Evolutionary conservation across 2,329 filamentous ascomycete genomes (phyloP).

Genomic region (Ceratocystis lukuohia): DNA sequence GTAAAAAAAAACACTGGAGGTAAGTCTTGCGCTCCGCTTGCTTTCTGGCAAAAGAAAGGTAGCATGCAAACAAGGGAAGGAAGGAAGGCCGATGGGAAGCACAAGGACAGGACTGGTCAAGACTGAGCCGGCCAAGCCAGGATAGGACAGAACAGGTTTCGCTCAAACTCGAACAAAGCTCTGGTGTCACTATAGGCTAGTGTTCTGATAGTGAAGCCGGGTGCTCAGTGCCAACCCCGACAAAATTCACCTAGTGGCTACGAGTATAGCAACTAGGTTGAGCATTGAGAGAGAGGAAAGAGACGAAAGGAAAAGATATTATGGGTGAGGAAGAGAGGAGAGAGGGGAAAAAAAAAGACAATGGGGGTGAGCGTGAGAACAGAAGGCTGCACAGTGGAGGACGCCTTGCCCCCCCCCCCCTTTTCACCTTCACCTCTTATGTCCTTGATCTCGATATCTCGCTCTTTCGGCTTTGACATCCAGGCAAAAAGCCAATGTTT

Average conservation of each 20-base stretch:
- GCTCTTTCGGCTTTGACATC: background rate
- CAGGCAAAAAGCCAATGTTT: background rate
- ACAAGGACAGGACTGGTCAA: background rate
- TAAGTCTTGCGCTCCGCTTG: no score
- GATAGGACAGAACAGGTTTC: background rate
- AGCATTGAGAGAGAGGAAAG: background rate
- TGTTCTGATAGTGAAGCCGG: background rate
- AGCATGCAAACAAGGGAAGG: background rate
- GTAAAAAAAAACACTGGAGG: background rate
- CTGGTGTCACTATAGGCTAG: background rate
- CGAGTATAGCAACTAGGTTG: background rate
- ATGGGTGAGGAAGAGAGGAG: background rate
- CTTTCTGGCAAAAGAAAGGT: background rate
- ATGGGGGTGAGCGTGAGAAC: background rate
- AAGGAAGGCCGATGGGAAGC: background rate
- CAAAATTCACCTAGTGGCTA: background rate
- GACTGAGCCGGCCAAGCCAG: background rate
- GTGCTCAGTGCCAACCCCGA: conserved; percentile 1
- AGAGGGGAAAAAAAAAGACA: background rate
- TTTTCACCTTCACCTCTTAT: background rate
- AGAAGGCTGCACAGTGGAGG: background rate
- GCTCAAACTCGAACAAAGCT: background rate
- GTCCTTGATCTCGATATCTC: background rate
- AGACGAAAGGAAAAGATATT: background rate
- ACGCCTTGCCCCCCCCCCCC: background rate